Percentiles rank a stretch among this genome's conserved stretches.
Evolutionary conservation across 2,329 filamentous ascomycete genomes (phyloP).

Genomic region (Cladosporium sp.): DNA sequence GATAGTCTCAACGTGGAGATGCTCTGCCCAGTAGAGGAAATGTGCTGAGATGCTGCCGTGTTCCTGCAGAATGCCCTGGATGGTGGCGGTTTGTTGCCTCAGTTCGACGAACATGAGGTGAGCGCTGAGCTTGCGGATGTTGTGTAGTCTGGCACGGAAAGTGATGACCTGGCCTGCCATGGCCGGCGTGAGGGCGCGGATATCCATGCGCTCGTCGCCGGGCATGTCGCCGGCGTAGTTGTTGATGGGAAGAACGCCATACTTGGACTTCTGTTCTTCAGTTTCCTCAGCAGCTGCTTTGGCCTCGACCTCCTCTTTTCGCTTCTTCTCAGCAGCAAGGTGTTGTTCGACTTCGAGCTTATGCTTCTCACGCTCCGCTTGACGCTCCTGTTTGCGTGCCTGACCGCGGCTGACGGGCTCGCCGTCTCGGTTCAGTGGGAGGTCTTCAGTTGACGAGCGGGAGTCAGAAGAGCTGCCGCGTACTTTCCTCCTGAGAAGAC

Average conservation of each 20-base stretch:
- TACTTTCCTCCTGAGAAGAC: conserved; percentile 30
- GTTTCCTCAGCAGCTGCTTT: conserved; percentile 52
- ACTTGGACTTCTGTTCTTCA: conserved; percentile 54
- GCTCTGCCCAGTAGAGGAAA: conserved; percentile 85
- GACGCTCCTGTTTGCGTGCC: conserved; percentile 45
- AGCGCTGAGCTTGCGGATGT: conserved; percentile 75
- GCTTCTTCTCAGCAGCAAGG: conserved; percentile 42
- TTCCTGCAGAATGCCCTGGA: conserved; percentile 75
- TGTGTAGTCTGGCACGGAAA: conserved; percentile 72
- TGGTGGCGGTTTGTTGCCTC: conserved; percentile 75
- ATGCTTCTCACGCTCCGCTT: conserved; percentile 42
- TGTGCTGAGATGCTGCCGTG: conserved; percentile 61
- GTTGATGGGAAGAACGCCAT: conserved; percentile 56
- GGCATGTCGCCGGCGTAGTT: conserved; percentile 52
- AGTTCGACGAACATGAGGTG: conserved; percentile 82
- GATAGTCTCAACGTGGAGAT: conserved; percentile 72
- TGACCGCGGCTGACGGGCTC: conserved; percentile 48
- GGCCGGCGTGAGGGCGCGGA: conserved; percentile 50
- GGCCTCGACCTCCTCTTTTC: conserved; percentile 45
- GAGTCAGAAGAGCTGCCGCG: conserved; percentile 28
- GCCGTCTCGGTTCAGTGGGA: conserved; percentile 46
- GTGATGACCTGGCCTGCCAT: conserved; percentile 56
- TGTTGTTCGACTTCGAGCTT: conserved; percentile 41
- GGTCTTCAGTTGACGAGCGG: conserved; percentile 32
- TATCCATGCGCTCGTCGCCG: conserved; percentile 43